Evolutionary conservation across 805 yeast genomes (phyloP).

Genomic region (Ogataea salicorniae): DNA sequence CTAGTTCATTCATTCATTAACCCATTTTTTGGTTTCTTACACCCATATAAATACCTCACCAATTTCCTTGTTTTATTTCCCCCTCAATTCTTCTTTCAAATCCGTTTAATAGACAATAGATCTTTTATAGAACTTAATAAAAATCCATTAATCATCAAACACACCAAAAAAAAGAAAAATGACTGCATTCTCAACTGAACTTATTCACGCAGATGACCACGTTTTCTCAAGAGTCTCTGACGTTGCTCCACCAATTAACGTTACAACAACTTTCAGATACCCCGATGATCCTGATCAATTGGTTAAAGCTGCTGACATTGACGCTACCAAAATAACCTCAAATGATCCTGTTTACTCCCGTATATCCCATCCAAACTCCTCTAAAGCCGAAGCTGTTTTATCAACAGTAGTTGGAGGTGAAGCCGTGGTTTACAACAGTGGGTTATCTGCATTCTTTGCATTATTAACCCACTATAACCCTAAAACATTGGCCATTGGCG

Average conservation of each 20-base stretch:
- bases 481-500: conserved; percentile 62
- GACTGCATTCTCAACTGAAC: conserved; percentile 47
- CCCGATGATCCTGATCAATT: conserved; percentile 53
- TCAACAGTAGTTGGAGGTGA: conserved; percentile 56
- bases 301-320: conserved; percentile 36
- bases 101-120: no score
- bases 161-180: conserved; percentile 15
- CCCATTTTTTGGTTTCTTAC: no score
- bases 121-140: no score
- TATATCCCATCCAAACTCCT: conserved; percentile 65
- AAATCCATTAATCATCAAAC: no score
- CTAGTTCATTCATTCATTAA: no score
- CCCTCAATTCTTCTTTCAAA: no score
- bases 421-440: conserved; percentile 69
- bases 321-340: conserved; percentile 15
- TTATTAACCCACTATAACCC: conserved; percentile 69
- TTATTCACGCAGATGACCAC: conserved; percentile 71
- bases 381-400: conserved; percentile 62
- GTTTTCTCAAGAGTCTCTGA: conserved; percentile 49
- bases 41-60: no score
- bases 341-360: conserved; percentile 59
- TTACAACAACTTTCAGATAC: conserved; percentile 75
- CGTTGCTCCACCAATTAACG: conserved; percentile 76
- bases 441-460: conserved; percentile 77
- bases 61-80: no score